Percentiles rank a stretch among this genome's conserved stretches.
Conservation (phyloP, 345 rosid species). For the Citrus hindsii region DNA sequence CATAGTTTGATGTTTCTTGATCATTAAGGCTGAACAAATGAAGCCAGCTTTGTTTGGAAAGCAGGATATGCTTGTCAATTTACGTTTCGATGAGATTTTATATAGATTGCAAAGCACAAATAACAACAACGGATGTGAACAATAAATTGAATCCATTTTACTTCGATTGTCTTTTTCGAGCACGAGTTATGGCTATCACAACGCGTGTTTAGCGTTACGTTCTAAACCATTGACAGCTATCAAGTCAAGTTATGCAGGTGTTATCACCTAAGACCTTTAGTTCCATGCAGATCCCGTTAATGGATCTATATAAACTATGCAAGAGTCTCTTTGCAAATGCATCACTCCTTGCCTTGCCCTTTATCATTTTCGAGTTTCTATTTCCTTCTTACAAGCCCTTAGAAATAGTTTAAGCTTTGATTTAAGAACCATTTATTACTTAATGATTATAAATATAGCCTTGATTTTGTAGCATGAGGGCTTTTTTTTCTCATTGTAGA, state of each 20-base stretch:
- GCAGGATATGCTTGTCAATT: not conserved
- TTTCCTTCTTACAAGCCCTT: not conserved
- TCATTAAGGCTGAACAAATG: not conserved
- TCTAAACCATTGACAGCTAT: not conserved
- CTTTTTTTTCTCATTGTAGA: not conserved
- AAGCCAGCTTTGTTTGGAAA: not conserved
- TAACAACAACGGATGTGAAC: not conserved
- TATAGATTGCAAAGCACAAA: not conserved
- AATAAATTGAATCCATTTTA: not conserved
- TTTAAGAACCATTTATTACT: not conserved
- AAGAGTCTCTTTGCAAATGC: slow-evolving; percentile 4
- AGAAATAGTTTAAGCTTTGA: not conserved
- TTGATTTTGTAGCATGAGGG: not conserved
- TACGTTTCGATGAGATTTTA: not conserved
- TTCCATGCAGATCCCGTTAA: slow-evolving; percentile 1
- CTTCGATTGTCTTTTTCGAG: not conserved
- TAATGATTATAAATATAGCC: not conserved
- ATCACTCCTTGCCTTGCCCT: not conserved
- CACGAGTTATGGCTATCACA: not conserved
- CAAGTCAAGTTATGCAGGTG: not conserved
- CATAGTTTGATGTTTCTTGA: not conserved
- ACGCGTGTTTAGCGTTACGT: not conserved
- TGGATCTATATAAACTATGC: not conserved
- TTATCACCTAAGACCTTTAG: not conserved
- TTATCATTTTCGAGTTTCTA: not conserved